These are phyloP conservation scores for Prosopis cineraria DNA, from an alignment of 306 rosid species.

Conservation along the genomic window DNA sequence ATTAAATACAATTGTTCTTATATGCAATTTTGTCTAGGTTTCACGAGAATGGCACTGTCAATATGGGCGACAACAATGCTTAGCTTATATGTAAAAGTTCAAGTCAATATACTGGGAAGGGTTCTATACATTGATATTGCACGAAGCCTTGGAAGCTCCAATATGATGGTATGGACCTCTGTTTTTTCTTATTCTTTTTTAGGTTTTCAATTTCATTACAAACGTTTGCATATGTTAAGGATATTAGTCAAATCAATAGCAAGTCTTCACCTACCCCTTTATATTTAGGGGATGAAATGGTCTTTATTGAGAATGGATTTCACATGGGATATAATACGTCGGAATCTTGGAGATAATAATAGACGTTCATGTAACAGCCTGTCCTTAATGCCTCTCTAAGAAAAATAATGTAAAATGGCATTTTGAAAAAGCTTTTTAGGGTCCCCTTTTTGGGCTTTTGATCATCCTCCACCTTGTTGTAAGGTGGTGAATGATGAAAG, in stretches of 20 bases:
- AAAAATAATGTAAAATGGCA: neutral
- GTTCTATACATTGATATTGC: constrained; percentile 91
- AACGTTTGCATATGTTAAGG: neutral
- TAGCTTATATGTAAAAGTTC: constrained; percentile 89
- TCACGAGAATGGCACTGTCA: constrained; percentile 82
- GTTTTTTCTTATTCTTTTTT: constrained; percentile 26
- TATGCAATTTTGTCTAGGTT: constrained; percentile 58
- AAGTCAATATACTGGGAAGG: constrained; percentile 94
- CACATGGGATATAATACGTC: neutral
- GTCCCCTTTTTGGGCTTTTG: too few species aligned
- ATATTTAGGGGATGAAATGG: neutral
- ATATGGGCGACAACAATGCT: constrained; percentile 85
- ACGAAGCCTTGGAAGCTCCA: constrained; percentile 66
- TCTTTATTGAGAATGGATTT: neutral
- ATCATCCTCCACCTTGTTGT: too few species aligned
- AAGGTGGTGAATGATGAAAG: too few species aligned
- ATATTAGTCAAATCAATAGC: neutral
- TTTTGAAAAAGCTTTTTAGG: neutral
- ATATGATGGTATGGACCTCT: constrained; percentile 50
- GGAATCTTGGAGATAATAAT: neutral
- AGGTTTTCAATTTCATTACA: neutral
- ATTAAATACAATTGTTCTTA: constrained; percentile 19
- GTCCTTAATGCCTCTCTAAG: neutral
- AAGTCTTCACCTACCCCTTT: neutral
- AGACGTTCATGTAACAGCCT: neutral